Conservation (phyloP, 2,329 filamentous ascomycete genomes). For the Colletotrichum gloeosporioides region DNA sequence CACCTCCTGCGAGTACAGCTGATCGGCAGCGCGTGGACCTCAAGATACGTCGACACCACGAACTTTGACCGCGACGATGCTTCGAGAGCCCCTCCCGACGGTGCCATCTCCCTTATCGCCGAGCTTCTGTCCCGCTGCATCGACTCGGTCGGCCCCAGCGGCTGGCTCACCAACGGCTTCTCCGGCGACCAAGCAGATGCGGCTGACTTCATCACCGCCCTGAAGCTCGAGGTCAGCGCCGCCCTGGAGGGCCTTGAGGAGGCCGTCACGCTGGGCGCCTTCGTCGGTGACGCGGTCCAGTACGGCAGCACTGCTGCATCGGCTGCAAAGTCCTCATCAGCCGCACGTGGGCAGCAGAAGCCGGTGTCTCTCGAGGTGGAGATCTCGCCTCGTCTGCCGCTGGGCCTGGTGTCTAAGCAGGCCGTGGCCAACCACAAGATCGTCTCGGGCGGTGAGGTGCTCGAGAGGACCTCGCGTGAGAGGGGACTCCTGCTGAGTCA, state of each 20-base stretch:
- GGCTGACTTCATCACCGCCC: conserved; percentile 67
- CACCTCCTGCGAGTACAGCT: conserved; percentile 76
- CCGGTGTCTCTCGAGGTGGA: conserved; percentile 50
- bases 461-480: conserved; percentile 73
- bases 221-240: conserved; percentile 73
- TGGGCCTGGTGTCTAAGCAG: conserved; percentile 71
- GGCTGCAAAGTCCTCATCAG: conserved; percentile 19
- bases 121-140: conserved; percentile 75
- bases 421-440: conserved; percentile 62
- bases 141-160: conserved; percentile 76
- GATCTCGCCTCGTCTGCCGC: conserved; percentile 64
- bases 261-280: conserved; percentile 66
- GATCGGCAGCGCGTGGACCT: conserved; percentile 77
- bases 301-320: conserved; percentile 53
- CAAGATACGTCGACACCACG: conserved; percentile 68
- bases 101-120: conserved; percentile 73
- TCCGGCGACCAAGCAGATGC: conserved; percentile 58
- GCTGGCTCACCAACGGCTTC: conserved; percentile 71
- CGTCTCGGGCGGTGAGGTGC: conserved; percentile 72
- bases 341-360: conserved; percentile 34
- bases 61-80: conserved; percentile 48
- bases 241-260: conserved; percentile 77
- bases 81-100: conserved; percentile 60
- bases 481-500: conserved; percentile 79
- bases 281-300: conserved; percentile 70